Evolutionary conservation across 805 yeast genomes (phyloP).

Genomic region (Cyberlindnera saturnus): DNA sequence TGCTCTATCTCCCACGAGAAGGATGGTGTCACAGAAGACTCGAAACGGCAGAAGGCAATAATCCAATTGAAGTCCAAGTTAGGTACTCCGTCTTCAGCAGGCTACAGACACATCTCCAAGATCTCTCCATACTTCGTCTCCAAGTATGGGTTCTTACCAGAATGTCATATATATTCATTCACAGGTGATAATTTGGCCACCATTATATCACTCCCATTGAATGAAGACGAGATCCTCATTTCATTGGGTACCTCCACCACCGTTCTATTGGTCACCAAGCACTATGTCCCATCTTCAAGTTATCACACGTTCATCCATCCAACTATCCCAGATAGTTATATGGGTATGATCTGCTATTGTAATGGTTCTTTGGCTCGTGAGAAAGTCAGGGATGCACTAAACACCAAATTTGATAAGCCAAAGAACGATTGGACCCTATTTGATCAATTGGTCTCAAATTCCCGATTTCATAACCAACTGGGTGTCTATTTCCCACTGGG

Average conservation of each 20-base stretch:
- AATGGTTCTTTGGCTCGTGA: constrained; percentile 89
- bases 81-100: constrained; percentile 46
- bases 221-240: constrained; percentile 68
- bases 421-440: constrained; percentile 54
- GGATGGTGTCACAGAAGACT: constrained; percentile 17
- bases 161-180: constrained; percentile 64
- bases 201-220: constrained; percentile 71
- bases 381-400: constrained; percentile 57
- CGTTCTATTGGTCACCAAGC: constrained; percentile 71
- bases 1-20: constrained; percentile 27
- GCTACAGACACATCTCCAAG: constrained; percentile 41
- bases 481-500: constrained; percentile 85
- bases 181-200: constrained; percentile 94
- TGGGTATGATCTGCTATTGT: constrained; percentile 95
- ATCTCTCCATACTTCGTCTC: constrained; percentile 55
- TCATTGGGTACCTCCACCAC: constrained; percentile 94
- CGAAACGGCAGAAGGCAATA: constrained; percentile 4
- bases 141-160: constrained; percentile 54
- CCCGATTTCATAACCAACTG: constrained; percentile 36
- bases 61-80: constrained; percentile 42
- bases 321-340: constrained; percentile 63
- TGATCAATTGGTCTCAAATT: constrained; percentile 42
- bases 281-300: constrained; percentile 70
- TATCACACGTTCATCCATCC: constrained; percentile 89
- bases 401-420: constrained; percentile 33